These are phyloP conservation scores for Oenanthe javanica DNA, from an alignment of 140 eudicot species.

Conservation along the genomic window DNA sequence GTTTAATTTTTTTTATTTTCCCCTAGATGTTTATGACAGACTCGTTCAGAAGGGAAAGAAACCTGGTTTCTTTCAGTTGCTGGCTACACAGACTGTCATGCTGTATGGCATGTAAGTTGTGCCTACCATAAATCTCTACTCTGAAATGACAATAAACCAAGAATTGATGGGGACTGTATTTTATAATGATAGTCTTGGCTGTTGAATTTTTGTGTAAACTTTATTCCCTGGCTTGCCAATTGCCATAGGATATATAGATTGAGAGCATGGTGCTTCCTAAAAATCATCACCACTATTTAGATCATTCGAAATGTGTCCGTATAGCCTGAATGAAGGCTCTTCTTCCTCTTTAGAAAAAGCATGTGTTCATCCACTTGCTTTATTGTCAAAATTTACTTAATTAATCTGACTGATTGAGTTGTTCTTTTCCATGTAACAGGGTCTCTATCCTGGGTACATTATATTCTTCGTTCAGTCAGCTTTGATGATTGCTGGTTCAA, in stretches of 20 bases:
- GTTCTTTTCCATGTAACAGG: constrained; percentile 37
- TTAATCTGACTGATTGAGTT: constrained; percentile 7
- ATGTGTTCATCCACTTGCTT: neutral
- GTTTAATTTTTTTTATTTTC: constrained; percentile 14
- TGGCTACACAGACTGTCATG: constrained; percentile 94
- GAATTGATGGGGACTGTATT: too few relatives aligned
- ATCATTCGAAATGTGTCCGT: neutral
- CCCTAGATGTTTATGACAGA: constrained; percentile 82
- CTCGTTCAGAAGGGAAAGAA: constrained; percentile 80
- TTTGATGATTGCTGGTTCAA: constrained; percentile 94
- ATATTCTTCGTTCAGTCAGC: constrained; percentile 97
- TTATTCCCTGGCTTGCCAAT: neutral
- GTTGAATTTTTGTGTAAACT: neutral
- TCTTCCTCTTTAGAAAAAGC: neutral
- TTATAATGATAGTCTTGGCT: too few relatives aligned
- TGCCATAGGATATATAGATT: neutral
- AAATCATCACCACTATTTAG: neutral
- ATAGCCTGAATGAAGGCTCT: neutral
- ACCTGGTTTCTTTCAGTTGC: constrained; percentile 89
- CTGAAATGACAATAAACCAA: neutral
- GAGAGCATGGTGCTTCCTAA: neutral
- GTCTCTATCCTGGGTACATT: constrained; percentile 87
- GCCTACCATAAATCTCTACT: neutral
- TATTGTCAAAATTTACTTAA: neutral
- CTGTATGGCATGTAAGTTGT: constrained; percentile 87